A percentile compares a stretch with the other conserved stretches of the same genome.
These are phyloP conservation scores for Agrocybe pediades DNA, from an alignment of 768 basidiomycete genomes.

Conservation along the genomic window DNA sequence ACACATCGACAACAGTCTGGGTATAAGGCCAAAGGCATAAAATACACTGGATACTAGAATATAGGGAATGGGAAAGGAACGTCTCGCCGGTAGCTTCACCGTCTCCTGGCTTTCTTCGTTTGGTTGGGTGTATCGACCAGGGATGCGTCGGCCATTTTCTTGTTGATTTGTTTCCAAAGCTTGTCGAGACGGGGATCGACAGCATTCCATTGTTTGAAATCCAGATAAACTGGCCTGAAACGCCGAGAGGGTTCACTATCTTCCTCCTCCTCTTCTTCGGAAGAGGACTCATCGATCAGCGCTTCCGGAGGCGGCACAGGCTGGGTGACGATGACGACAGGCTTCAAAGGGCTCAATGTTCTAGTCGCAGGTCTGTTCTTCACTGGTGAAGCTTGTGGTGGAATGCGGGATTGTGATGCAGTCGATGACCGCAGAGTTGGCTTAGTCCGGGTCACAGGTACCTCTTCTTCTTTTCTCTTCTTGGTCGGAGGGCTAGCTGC, in stretches of 20 bases:
- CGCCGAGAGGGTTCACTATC: slow-evolving; percentile 31
- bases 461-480: slow-evolving; percentile 31
- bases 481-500: slow-evolving; percentile 40
- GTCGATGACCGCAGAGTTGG: not conserved
- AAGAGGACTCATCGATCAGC: slow-evolving; percentile 12
- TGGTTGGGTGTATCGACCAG: not conserved
- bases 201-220: slow-evolving; percentile 49
- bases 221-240: slow-evolving; percentile 51
- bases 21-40: no score
- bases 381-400: not conserved
- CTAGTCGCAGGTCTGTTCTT: not conserved
- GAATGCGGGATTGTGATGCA: not conserved
- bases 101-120: not conserved
- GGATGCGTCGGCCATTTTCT: not conserved
- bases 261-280: slow-evolving; percentile 25
- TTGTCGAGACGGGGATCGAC: slow-evolving; percentile 38
- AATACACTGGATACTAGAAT: no score
- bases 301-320: not conserved
- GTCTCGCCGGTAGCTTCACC: not conserved
- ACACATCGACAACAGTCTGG: no score
- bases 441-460: slow-evolving; percentile 10
- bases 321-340: not conserved
- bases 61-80: not conserved
- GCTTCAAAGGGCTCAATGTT: slow-evolving; percentile 3
- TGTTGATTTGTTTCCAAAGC: slow-evolving; percentile 29